Conservation (phyloP, 2,329 filamentous ascomycete species). For the Tricladium varicosporioides region DNA sequence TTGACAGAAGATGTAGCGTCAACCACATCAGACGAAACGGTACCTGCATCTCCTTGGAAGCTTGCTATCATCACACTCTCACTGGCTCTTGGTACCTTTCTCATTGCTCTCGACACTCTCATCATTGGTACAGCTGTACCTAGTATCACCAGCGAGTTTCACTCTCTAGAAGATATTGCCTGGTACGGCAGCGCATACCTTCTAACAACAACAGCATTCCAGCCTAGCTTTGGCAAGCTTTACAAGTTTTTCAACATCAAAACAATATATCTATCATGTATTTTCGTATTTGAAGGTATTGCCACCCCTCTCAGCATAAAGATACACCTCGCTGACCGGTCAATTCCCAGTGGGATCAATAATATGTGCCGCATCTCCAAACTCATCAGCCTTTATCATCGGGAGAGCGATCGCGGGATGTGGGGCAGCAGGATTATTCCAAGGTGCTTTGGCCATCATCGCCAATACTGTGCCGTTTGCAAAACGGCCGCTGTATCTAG, state of each 20-base stretch:
- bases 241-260: conserved; percentile 24
- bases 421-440: conserved; percentile 47
- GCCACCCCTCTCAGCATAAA: background rate
- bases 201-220: conserved; percentile 38
- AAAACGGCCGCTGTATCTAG: conserved; percentile 4
- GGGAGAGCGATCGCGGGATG: conserved; percentile 49
- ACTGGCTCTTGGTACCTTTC: background rate
- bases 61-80: background rate
- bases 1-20: too few species aligned
- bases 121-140: conserved; percentile 53
- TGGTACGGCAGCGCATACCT: conserved; percentile 57
- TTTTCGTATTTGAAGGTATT: conserved; percentile 28
- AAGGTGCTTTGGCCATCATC: conserved; percentile 49
- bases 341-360: conserved; percentile 40
- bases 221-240: conserved; percentile 2
- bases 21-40: too few species aligned
- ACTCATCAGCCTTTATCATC: conserved; percentile 44
- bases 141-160: conserved; percentile 46
- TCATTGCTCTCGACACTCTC: conserved; percentile 30
- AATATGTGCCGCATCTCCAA: conserved; percentile 42
- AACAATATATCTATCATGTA: conserved; percentile 19
- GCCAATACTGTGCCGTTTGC: conserved; percentile 39
- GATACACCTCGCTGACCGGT: too few species aligned
- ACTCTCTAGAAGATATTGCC: conserved; percentile 45
- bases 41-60: background rate